Percentiles rank a stretch among this genome's conserved stretches.
phyloP scores from a whole-genome alignment of 78 protist species.

The Cavenderia fasciculata region DNA sequence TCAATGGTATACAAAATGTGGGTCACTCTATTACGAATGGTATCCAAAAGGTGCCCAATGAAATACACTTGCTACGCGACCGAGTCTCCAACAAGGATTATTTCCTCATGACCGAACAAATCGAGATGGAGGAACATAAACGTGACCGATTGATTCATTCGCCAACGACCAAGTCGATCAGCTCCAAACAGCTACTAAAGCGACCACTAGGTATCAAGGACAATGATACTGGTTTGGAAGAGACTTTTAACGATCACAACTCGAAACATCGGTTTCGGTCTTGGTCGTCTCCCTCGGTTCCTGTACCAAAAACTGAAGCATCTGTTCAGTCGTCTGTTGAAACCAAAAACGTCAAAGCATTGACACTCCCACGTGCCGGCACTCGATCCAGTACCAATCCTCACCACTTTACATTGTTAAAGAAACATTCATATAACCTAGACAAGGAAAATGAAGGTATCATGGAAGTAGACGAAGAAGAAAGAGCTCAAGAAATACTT shows the following conservation, averaged over 20 bases:
- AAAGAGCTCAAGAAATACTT: not conserved
- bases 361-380: not conserved
- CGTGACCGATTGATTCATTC: too few relatives aligned
- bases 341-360: not conserved
- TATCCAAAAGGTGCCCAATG: not conserved
- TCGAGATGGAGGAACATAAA: slow-evolving; percentile 10
- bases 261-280: not conserved
- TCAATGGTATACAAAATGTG: not conserved
- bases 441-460: not conserved
- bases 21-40: not conserved
- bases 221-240: slow-evolving; percentile 32
- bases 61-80: not conserved
- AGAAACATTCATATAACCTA: too few relatives aligned
- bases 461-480: not conserved
- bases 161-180: not conserved
- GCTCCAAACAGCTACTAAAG: not conserved
- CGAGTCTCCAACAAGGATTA: not conserved
- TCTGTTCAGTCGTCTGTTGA: not conserved
- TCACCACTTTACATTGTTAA: too few relatives aligned
- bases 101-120: not conserved
- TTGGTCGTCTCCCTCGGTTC: not conserved
- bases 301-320: not conserved
- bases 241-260: not conserved
- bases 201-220: slow-evolving; percentile 25
- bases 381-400: not conserved